Conservation (phyloP, 352 stramenopile species). For the Blastocystis sp. region DNA sequence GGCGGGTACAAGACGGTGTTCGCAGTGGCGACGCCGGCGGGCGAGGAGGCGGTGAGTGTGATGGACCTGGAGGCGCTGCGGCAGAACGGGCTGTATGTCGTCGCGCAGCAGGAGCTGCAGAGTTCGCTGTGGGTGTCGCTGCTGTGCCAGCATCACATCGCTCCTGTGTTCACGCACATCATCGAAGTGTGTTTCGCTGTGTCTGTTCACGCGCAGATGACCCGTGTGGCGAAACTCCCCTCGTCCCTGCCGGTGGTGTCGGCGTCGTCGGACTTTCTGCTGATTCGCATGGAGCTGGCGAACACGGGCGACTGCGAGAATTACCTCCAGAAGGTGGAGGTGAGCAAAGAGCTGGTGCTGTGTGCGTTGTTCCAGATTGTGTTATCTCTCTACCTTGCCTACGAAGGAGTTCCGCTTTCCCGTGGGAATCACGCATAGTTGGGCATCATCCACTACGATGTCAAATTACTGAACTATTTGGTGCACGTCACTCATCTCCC, state of each 20-base stretch:
- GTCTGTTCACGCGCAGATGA: too few relatives aligned
- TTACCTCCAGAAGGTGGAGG: not conserved
- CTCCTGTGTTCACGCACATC: slow-evolving; percentile 10
- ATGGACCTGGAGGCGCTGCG: slow-evolving; percentile 24
- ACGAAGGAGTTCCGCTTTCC: not conserved
- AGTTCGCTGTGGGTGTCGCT: slow-evolving; percentile 3
- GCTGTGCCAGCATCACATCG: not conserved
- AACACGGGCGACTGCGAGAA: slow-evolving; percentile 1
- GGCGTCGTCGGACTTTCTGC: slow-evolving; percentile 6
- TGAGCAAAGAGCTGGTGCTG: not conserved
- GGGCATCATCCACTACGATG: slow-evolving; percentile 35
- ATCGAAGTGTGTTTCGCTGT: not conserved
- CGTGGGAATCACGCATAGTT: slow-evolving; percentile 1
- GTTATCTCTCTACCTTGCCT: slow-evolving; percentile 4
- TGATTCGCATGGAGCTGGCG: not conserved
- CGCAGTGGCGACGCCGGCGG: not conserved
- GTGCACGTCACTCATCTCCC: not conserved
- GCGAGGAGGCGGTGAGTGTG: not conserved
- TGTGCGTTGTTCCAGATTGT: slow-evolving; percentile 22
- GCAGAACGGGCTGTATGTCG: slow-evolving; percentile 9
- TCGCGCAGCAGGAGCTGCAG: slow-evolving; percentile 16
- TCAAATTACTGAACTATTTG: slow-evolving; percentile 54
- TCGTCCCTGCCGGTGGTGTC: not conserved
- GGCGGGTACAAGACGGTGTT: slow-evolving; percentile 49
- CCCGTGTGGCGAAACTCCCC: not conserved